These are phyloP conservation scores for Pilaira anomala DNA, from an alignment of 192 early-diverging fungal genomes.

Conservation along the genomic window DNA sequence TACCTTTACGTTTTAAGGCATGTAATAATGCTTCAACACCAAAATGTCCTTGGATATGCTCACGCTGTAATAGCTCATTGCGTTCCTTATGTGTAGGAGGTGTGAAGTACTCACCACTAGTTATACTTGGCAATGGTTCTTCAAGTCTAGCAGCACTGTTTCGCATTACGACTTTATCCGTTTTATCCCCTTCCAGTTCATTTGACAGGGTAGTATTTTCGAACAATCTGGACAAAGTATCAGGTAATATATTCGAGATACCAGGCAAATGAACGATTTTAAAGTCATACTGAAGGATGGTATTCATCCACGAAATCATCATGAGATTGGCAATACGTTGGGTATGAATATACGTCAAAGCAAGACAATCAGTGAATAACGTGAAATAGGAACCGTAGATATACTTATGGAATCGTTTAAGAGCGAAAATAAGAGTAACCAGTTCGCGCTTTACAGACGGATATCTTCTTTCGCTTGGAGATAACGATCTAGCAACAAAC, in stretches of 20 bases:
- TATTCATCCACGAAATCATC: conserved; percentile 33
- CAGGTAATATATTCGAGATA: conserved; percentile 33
- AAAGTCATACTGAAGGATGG: conserved; percentile 29
- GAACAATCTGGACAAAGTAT: conserved; percentile 28
- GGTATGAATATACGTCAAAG: conserved; percentile 29
- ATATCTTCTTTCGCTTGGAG: not conserved
- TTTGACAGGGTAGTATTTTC: not conserved
- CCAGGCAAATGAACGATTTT: conserved; percentile 25
- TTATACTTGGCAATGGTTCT: not conserved
- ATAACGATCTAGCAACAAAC: not conserved
- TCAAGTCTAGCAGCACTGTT: not conserved
- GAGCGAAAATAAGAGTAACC: not conserved
- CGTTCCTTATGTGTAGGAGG: not conserved
- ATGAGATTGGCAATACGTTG: conserved; percentile 23
- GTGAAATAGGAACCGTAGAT: conserved; percentile 35
- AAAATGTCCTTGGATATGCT: not conserved
- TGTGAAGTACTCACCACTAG: not conserved
- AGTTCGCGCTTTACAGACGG: not conserved
- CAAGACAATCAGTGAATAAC: conserved; percentile 38
- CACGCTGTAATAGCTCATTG: not conserved
- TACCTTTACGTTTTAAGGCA: not conserved
- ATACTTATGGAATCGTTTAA: conserved; percentile 37
- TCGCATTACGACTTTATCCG: not conserved
- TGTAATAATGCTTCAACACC: not conserved
- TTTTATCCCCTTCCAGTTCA: conserved; percentile 19